These are phyloP conservation scores for Pyronema omphalodes DNA, from an alignment of 495 filamentous ascomycete genomes.

Conservation along the genomic window DNA sequence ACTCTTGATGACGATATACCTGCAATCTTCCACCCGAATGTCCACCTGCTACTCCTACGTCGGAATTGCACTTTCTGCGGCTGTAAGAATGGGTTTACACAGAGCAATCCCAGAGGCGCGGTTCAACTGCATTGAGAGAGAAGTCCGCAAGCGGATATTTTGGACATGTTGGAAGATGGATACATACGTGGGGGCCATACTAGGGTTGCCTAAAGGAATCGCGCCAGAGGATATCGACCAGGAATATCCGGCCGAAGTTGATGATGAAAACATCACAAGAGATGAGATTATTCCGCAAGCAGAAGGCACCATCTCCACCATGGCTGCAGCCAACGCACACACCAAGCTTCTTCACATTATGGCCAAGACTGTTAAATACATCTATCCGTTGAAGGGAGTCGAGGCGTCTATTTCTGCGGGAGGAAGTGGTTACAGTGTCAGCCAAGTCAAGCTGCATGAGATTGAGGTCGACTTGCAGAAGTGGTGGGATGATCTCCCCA, in stretches of 20 bases:
- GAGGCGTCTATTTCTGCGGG: constrained; percentile 36
- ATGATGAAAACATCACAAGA: constrained; percentile 77
- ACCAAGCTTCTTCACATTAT: constrained; percentile 58
- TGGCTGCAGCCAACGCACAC: constrained; percentile 73
- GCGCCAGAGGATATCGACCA: constrained; percentile 86
- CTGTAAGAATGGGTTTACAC: constrained; percentile 74
- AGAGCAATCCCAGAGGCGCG: constrained; percentile 49
- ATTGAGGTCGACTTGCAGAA: constrained; percentile 69
- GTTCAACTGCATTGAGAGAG: constrained; percentile 69
- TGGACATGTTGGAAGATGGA: constrained; percentile 89
- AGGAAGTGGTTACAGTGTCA: constrained; percentile 50
- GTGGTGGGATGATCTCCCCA: constrained; percentile 68
- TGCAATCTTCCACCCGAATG: constrained; percentile 77
- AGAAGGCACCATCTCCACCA: constrained; percentile 51
- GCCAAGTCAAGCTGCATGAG: constrained; percentile 72
- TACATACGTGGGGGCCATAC: constrained; percentile 71
- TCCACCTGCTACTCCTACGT: constrained; percentile 89
- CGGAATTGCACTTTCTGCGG: constrained; percentile 71
- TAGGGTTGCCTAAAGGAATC: constrained; percentile 71
- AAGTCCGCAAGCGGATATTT: constrained; percentile 69
- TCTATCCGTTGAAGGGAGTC: constrained; percentile 71
- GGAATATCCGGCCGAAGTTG: constrained; percentile 64
- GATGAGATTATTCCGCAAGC: constrained; percentile 57
- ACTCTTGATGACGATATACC: constrained; percentile 80
- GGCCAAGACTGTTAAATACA: constrained; percentile 66